phyloP scores from a whole-genome alignment of 768 basidiomycete genomes.

The Amanita exitialis region DNA sequence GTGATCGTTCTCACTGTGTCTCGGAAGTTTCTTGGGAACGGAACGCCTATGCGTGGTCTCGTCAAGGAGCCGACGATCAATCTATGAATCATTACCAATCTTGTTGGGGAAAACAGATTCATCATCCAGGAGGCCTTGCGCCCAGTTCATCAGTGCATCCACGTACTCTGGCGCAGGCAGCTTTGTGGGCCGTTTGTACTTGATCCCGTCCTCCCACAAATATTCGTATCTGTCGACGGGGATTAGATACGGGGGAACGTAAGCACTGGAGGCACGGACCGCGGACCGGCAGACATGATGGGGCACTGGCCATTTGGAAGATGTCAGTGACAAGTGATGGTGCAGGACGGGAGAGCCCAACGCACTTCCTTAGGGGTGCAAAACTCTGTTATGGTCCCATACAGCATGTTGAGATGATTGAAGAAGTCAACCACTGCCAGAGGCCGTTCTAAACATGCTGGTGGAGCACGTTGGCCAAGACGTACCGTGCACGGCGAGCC shows the following conservation, averaged over 20 bases:
- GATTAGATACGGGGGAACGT: background rate
- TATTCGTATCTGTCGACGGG: conserved; percentile 68
- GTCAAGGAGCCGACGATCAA: background rate
- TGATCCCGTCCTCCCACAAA: conserved; percentile 86
- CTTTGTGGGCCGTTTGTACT: conserved; percentile 86
- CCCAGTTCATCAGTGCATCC: conserved; percentile 98
- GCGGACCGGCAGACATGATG: conserved; percentile 93
- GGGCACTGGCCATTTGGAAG: conserved; percentile 50
- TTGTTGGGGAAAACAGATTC: conserved; percentile 89
- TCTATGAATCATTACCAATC: conserved; percentile 50
- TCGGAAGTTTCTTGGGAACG: conserved; percentile 85
- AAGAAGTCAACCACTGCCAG: conserved; percentile 93
- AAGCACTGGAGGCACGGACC: conserved; percentile 35
- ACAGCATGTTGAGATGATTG: conserved; percentile 99
- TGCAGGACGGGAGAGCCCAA: conserved; percentile 8
- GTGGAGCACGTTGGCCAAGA: background rate
- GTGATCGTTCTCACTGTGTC: conserved; percentile 89
- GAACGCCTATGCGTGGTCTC: conserved; percentile 47
- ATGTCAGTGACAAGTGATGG: background rate
- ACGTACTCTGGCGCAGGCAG: conserved; percentile 95
- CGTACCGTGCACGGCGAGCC: conserved; percentile 97
- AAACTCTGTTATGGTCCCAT: conserved; percentile 96
- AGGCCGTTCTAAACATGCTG: background rate
- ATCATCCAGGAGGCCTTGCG: conserved; percentile 86
- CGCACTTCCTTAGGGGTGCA: conserved; percentile 88